Evolutionary conservation across 768 basidiomycete genomes (phyloP).

Genomic region (Hypholoma fasciculare): DNA sequence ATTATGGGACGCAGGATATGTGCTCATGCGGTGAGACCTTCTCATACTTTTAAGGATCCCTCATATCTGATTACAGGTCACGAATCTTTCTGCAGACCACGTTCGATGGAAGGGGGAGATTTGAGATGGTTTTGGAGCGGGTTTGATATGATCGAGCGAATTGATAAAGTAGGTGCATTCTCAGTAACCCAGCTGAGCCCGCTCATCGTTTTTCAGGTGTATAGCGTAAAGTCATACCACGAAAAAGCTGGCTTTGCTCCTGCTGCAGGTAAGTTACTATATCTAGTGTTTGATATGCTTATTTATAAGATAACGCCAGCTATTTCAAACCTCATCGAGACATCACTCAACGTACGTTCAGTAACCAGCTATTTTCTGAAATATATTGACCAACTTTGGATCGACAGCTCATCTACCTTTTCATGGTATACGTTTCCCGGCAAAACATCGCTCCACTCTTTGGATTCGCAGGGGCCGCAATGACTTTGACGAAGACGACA

Average conservation of each 20-base stretch:
- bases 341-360: conserved; percentile 52
- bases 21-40: conserved; percentile 34
- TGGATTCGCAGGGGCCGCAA: conserved; percentile 67
- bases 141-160: conserved; percentile 65
- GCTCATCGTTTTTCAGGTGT: conserved; percentile 44
- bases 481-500: conserved; percentile 78
- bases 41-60: conserved; percentile 24
- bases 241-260: conserved; percentile 71
- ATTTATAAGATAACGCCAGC: conserved; percentile 38
- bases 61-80: background rate
- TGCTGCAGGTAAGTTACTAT: conserved; percentile 58
- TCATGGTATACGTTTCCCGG: conserved; percentile 56
- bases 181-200: background rate
- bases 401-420: conserved; percentile 53
- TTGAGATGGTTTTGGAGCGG: conserved; percentile 83
- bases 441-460: conserved; percentile 59
- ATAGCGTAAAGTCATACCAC: conserved; percentile 65
- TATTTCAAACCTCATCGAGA: conserved; percentile 73
- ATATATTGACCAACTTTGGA: background rate
- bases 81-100: conserved; percentile 27
- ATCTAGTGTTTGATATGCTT: conserved; percentile 2
- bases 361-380: conserved; percentile 2
- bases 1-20: conserved; percentile 70
- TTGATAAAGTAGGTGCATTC: conserved; percentile 31
- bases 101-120: conserved; percentile 64